Base-by-base conservation (phyloP, 768 basidiomycete species). In the Boletus rubescentipes region DNA sequence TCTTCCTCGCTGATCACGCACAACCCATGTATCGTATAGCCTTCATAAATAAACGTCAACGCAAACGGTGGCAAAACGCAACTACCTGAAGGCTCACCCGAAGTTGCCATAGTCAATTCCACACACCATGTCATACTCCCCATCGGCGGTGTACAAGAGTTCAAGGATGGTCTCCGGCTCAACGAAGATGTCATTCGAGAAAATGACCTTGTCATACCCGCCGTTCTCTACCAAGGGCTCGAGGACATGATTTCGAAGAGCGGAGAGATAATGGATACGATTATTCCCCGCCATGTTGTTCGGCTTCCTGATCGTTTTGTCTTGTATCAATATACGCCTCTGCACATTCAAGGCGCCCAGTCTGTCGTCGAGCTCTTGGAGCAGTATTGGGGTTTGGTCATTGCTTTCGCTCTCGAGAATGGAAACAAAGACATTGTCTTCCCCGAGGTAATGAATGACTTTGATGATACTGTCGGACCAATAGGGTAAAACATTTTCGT, bases 91-190 rank as follows among this genome's bases (percentile, higher is more conserved):
- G 55, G 8, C 67, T 35, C 36, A 72, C 71, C 71, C 71, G 8
- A 61, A 75, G 31, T 65, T 53, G 11, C 51, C 51, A 29, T 74
- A 73, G 60, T 79, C 77, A 54, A 77, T 60, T 7, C 68, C 76
- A 50, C 77, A 78, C 14, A 66, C 76, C 68, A 77, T 72, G 53
- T 78, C 77, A 47, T 73, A 76, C 20, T 72, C 67, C 12, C 73
- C 75, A 21, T 67, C 67, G 12, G 60, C 58, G 5, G 76, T 76
- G 31, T 70, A 55, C 21, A 78, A 54, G 23, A 78, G 66, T 53
- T 78, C 74, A 15, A 77, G 52, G 6, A 77, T 56, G 20, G 67
- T 65, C 56, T 77, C 74, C 6, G 75, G 74, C 31, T 73, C 73
- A 55, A 78, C 59, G 49, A 59, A 73, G 9, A 78, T 60, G 59